These are phyloP conservation scores for Gossypium ekmanianum DNA, from an alignment of 345 rosid species.

Conservation along the genomic window DNA sequence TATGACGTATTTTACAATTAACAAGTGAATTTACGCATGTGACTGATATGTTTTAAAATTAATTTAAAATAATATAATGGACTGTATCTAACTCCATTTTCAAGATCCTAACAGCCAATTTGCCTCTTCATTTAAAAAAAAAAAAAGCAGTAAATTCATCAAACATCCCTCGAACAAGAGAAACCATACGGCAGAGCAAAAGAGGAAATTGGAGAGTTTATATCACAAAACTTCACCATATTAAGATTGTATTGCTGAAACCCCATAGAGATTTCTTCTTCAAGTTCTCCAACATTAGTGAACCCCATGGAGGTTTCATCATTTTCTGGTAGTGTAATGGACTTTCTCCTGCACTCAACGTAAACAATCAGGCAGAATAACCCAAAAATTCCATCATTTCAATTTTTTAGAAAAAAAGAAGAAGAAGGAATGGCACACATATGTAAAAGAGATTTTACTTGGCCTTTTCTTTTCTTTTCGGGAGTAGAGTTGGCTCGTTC, in stretches of 20 bases:
- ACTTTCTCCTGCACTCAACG: constrained; percentile 59
- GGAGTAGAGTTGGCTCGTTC: constrained; percentile 60
- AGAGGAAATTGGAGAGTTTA: neutral
- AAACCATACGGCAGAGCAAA: neutral
- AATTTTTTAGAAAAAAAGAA: too few species aligned
- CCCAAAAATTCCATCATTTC: neutral
- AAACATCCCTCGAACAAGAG: neutral
- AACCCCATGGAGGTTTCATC: constrained; percentile 45
- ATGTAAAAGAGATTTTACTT: constrained; percentile 28
- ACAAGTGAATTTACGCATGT: neutral
- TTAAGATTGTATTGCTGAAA: constrained; percentile 55
- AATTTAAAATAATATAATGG: neutral
- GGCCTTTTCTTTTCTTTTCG: constrained; percentile 71
- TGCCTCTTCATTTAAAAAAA: neutral
- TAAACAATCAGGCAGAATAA: constrained; percentile 3
- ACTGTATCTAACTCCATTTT: neutral
- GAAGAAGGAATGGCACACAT: neutral
- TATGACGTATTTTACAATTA: neutral
- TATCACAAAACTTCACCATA: constrained; percentile 46
- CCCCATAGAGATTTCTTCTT: constrained; percentile 40
- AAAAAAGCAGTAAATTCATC: neutral
- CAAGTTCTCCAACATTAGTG: constrained; percentile 50
- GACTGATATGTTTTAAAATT: neutral
- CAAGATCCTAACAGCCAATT: neutral
- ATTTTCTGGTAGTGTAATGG: constrained; percentile 65